phyloP scores from a whole-genome alignment of 177 flowering plant species.

The Vitis hybrid region DNA sequence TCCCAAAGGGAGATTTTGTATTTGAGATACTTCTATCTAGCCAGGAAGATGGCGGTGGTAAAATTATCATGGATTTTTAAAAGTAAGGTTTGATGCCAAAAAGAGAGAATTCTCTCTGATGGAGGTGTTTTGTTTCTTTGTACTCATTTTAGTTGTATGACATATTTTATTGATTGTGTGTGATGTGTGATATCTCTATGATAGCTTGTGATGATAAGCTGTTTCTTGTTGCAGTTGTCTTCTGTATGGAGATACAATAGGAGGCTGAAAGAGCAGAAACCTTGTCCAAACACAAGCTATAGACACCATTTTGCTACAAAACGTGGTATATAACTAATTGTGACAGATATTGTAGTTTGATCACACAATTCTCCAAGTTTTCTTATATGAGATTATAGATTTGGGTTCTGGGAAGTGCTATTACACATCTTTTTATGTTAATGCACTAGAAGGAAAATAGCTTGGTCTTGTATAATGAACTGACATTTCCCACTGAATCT shows the following conservation, averaged over 20 bases:
- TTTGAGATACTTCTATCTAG: too few species aligned
- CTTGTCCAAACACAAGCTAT: conserved; percentile 44
- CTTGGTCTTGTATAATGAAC: not conserved
- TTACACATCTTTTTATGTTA: too few species aligned
- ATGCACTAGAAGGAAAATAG: not conserved
- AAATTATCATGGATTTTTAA: too few species aligned
- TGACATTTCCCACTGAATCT: conserved; percentile 17
- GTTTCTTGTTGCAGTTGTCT: conserved; percentile 56
- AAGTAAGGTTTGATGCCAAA: too few species aligned
- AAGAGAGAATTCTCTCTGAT: too few species aligned
- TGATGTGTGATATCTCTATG: not conserved
- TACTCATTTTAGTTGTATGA: not conserved
- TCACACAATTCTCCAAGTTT: not conserved
- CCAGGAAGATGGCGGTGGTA: too few species aligned
- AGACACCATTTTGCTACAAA: conserved; percentile 22
- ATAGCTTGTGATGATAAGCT: conserved; percentile 6
- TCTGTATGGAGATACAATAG: conserved; percentile 67
- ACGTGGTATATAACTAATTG: not conserved
- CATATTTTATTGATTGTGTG: not conserved
- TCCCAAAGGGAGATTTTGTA: too few species aligned
- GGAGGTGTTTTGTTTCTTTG: not conserved
- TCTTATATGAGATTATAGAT: not conserved
- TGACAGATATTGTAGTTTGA: not conserved
- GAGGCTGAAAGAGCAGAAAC: conserved; percentile 48
- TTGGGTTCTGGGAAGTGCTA: not conserved